Base-by-base conservation (phyloP, 768 basidiomycete species). In the Tricholoma hemisulphureum region DNA sequence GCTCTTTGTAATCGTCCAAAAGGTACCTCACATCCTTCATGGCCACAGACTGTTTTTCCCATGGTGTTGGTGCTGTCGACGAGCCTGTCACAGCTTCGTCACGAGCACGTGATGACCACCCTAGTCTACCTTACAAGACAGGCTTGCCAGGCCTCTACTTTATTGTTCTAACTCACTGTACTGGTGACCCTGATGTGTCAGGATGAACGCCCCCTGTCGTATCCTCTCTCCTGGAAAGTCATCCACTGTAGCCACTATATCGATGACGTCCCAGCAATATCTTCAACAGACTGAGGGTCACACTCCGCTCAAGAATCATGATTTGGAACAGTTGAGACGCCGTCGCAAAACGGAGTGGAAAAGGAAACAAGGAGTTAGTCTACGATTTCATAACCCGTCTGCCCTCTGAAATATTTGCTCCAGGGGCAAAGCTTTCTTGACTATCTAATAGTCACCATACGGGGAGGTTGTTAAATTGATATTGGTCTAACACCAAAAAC, bases 371-470 rank as follows among this genome's bases (percentile, higher is more conserved):
- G 77, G 79, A 48, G 89, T 90, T 52, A 63, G 87, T 32, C 6
- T 48, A 51, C 35, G 32, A 21, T 14, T 43, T 46, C n/a, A 35
- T 11, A 28, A 11, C 53, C 18, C 43, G 39, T 24, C 7, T 28
- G 29, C 60, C 60, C 41, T 59, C 62, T 45, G 57, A 58, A 53
- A 51, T 37, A 21, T 39, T 52, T 50, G n/a, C 16, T 51, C 3
- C 61, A 93, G 88, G 89, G 88, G 4, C 85, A 88, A 65, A 76
- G 81, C 0, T 97, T 95, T 65, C 78, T 95, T 3, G 94, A 96
- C 74, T 83, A 92, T 69, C 76, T 91, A 53, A 77, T 93, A 43
- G 78, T 95, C n/a, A 87, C 85, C 48, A 77, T 94, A 20, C 82
- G 88, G 57, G 91, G 80, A 64, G 93, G 93, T 89, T 64, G 60